Percentiles rank a stretch among this genome's conserved stretches.
Conservation (phyloP, 192 early-diverging fungal genomes). For the Neocallimastix lanati region DNA sequence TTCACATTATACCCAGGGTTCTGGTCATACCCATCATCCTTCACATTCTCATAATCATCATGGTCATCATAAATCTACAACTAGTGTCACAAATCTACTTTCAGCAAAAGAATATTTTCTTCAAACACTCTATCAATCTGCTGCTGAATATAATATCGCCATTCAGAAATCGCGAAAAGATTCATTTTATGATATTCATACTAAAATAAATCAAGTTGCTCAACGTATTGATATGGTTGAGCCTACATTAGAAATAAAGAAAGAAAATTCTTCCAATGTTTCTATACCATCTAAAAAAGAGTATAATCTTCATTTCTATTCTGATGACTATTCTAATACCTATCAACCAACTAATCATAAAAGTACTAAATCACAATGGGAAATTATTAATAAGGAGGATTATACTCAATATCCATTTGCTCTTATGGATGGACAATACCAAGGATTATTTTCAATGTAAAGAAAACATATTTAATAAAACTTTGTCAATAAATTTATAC, state of each 20-base stretch:
- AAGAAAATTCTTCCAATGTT: background rate
- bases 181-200: background rate
- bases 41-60: background rate
- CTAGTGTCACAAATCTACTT: background rate
- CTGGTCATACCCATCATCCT: background rate
- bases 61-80: background rate
- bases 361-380: background rate
- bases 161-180: background rate
- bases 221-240: background rate
- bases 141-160: background rate
- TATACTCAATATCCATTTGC: background rate
- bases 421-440: too few relatives aligned
- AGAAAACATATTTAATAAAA: too few relatives aligned
- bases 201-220: background rate
- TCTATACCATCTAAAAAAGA: background rate
- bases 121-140: background rate
- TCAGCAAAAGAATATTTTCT: background rate
- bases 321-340: background rate
- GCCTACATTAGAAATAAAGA: background rate
- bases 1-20: background rate
- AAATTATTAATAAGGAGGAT: background rate
- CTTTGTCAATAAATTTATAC: too few relatives aligned
- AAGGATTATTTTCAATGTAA: too few relatives aligned
- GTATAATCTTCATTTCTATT: background rate
- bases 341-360: background rate